Evolutionary conservation across 1,284 basidiomycete genomes (phyloP).

Genomic region (Afroboletus lepidellus): DNA sequence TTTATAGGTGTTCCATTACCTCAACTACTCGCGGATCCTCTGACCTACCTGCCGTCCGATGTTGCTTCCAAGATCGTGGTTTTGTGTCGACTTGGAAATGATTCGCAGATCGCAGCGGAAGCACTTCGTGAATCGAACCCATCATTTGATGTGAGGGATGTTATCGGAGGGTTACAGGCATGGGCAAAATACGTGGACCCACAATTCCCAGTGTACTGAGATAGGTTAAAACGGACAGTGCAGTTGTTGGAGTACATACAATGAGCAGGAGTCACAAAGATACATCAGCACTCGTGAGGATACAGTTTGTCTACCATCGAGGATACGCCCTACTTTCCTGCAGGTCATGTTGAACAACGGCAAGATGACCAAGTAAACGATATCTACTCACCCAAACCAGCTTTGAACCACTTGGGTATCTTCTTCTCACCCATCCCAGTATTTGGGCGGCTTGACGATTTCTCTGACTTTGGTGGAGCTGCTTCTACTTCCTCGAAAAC

Average conservation of each 20-base stretch:
- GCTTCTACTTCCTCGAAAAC: slow-evolving; percentile 26
- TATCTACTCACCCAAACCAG: slow-evolving; percentile 47
- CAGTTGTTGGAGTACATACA: slow-evolving; percentile 9
- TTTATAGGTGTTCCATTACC: slow-evolving; percentile 65
- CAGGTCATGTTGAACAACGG: slow-evolving; percentile 6
- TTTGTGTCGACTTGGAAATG: slow-evolving; percentile 89
- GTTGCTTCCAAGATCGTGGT: slow-evolving; percentile 45
- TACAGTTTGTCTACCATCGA: slow-evolving; percentile 1
- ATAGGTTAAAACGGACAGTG: slow-evolving; percentile 2
- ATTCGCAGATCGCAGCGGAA: slow-evolving; percentile 84
- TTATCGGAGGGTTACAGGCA: slow-evolving; percentile 76
- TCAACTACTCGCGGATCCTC: slow-evolving; percentile 59
- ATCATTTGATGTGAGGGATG: slow-evolving; percentile 55
- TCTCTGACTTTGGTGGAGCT: slow-evolving; percentile 16
- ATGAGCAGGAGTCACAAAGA: slow-evolving; percentile 3
- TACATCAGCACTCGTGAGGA: slow-evolving; percentile 1
- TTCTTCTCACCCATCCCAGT: slow-evolving; percentile 43
- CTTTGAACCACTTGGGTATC: slow-evolving; percentile 73
- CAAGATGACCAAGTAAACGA: not conserved
- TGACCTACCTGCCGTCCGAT: slow-evolving; percentile 35
- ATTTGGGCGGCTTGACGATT: slow-evolving; percentile 24
- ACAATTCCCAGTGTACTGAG: slow-evolving; percentile 77
- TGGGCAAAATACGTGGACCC: slow-evolving; percentile 75
- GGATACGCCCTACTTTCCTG: slow-evolving; percentile 24
- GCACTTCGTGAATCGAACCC: slow-evolving; percentile 47